Conservation (phyloP, 2,329 filamentous ascomycete species). For the Helicocarpus griseus region DNA sequence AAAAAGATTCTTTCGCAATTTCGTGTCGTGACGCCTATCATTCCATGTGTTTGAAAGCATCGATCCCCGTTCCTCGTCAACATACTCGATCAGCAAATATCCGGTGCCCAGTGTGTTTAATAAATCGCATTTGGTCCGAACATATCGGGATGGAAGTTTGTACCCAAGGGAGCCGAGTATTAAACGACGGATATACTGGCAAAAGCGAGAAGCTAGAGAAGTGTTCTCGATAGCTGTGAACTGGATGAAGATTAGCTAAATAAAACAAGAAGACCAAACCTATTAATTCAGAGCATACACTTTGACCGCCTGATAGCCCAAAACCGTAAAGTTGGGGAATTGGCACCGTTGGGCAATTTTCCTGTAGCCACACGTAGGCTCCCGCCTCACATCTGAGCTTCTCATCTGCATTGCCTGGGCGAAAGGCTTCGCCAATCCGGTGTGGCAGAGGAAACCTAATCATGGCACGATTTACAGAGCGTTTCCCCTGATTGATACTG, state of each 20-base stretch:
- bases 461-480: not conserved
- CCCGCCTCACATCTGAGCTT: constrained; percentile 4
- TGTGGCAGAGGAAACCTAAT: constrained; percentile 1
- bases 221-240: constrained; percentile 1
- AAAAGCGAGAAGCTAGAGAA: not conserved
- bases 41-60: constrained; percentile 18
- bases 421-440: constrained; percentile 2
- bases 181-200: not conserved
- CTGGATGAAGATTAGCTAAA: not conserved
- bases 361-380: constrained; percentile 3
- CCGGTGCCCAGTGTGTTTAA: not conserved
- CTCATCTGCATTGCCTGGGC: constrained; percentile 1
- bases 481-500: not conserved
- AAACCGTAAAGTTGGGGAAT: constrained; percentile 12
- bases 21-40: constrained; percentile 8
- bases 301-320: constrained; percentile 8
- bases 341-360: constrained; percentile 8
- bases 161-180: not conserved
- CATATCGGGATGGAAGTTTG: not conserved
- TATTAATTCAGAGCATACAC: constrained; percentile 2
- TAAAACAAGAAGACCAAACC: not conserved
- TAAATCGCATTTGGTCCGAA: not conserved
- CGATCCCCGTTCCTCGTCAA: constrained; percentile 9
- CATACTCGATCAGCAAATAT: constrained; percentile 16
- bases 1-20: constrained; percentile 15